A percentile compares a stretch with the other conserved stretches of the same genome.
phyloP scores from a whole-genome alignment of 345 rosid species.

The Acer campestre region DNA sequence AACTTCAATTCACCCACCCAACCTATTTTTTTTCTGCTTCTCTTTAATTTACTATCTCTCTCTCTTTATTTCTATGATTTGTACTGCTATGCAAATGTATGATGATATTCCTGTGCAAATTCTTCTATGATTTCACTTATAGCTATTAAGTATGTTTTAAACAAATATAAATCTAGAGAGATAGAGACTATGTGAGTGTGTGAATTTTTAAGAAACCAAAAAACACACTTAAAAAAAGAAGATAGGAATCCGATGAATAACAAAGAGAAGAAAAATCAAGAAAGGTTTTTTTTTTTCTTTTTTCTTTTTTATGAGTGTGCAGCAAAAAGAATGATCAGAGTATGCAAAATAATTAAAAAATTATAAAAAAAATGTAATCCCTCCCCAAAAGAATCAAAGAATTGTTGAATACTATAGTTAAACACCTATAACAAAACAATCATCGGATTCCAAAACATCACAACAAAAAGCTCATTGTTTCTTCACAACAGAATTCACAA shows the following conservation, averaged over 20 bases:
- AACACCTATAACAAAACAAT: slow-evolving; percentile 64
- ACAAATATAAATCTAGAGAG: slow-evolving; percentile 40
- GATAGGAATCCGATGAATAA: slow-evolving; percentile 78
- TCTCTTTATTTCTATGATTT: slow-evolving; percentile 33
- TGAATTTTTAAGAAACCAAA: slow-evolving; percentile 36
- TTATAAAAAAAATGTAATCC: slow-evolving; percentile 23
- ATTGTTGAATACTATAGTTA: slow-evolving; percentile 43
- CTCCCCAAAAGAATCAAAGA: slow-evolving; percentile 83
- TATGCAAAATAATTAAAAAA: slow-evolving; percentile 12
- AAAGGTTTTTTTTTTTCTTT: background rate
- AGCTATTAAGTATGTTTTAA: slow-evolving; percentile 28
- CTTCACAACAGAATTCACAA: slow-evolving; percentile 39
- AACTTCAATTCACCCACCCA: slow-evolving; percentile 52
- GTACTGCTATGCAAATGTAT: slow-evolving; percentile 30
- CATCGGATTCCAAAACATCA: slow-evolving; percentile 91
- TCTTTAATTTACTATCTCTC: slow-evolving; percentile 43
- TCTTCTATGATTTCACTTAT: slow-evolving; percentile 22
- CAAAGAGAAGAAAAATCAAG: slow-evolving; percentile 28
- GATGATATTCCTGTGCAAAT: slow-evolving; percentile 24
- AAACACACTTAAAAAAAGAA: slow-evolving; percentile 23
- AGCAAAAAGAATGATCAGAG: slow-evolving; percentile 24
- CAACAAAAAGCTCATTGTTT: slow-evolving; percentile 52
- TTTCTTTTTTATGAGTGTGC: slow-evolving; percentile 2
- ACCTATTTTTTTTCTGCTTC: slow-evolving; percentile 28
- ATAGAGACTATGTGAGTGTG: slow-evolving; percentile 51